These are phyloP conservation scores for Ophioceras dolichostomum DNA, from an alignment of 2,329 filamentous ascomycete genomes.

Conservation along the genomic window DNA sequence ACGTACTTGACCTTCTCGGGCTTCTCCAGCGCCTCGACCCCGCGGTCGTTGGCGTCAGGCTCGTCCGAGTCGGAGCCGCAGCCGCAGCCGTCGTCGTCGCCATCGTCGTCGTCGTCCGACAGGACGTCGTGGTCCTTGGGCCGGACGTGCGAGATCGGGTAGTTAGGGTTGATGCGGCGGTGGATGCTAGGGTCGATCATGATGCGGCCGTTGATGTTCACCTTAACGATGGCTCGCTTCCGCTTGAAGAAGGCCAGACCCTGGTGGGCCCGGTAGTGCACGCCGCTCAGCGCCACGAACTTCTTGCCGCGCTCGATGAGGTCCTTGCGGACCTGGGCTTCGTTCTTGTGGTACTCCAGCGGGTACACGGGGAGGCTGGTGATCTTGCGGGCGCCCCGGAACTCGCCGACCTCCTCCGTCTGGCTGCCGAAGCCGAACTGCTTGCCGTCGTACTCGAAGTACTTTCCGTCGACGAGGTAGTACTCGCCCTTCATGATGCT, in stretches of 20 bases:
- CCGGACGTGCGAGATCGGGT: conserved; percentile 61
- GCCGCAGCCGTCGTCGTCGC: conserved; percentile 14
- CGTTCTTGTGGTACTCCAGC: conserved; percentile 65
- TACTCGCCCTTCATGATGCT: conserved; percentile 61
- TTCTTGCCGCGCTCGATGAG: conserved; percentile 75
- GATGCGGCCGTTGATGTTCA: conserved; percentile 75
- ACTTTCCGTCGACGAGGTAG: conserved; percentile 66
- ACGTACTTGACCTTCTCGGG: conserved; percentile 30
- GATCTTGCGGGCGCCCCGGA: conserved; percentile 75
- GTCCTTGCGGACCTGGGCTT: conserved; percentile 48
- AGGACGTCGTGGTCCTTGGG: conserved; percentile 56
- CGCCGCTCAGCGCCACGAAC: conserved; percentile 69
- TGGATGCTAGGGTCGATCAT: conserved; percentile 83
- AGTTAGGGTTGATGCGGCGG: conserved; percentile 77
- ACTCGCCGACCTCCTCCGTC: conserved; percentile 56
- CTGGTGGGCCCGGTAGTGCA: conserved; percentile 72
- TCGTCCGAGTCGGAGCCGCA: conserved; percentile 23
- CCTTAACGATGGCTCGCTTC: conserved; percentile 61
- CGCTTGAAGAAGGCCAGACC: conserved; percentile 79
- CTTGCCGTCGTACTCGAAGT: conserved; percentile 84
- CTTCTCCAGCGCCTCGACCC: conserved; percentile 26
- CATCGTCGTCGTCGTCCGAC: conserved; percentile 33
- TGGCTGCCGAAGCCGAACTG: conserved; percentile 66
- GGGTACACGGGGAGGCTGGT: conserved; percentile 67
- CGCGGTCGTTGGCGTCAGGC: conserved; percentile 15